These are phyloP conservation scores for Vachellia pachyceras DNA, from an alignment of 306 rosid species.

Conservation along the genomic window DNA sequence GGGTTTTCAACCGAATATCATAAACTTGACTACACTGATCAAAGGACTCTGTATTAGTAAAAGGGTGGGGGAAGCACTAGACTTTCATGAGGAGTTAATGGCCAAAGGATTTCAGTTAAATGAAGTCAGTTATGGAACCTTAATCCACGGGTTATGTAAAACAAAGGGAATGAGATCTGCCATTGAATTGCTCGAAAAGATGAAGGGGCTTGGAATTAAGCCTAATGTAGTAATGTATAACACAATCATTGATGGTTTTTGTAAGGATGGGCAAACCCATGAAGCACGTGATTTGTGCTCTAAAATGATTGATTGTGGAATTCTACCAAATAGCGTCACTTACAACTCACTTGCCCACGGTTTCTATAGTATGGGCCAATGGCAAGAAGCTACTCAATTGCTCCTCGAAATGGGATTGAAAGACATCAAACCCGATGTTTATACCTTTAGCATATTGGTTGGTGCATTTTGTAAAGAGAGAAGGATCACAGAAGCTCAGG, in stretches of 20 bases:
- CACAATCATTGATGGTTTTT: constrained; percentile 1
- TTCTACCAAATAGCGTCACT: not conserved
- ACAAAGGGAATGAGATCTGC: not conserved
- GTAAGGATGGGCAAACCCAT: not conserved
- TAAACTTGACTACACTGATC: not conserved
- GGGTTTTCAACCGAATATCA: not conserved
- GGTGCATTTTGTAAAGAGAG: constrained; percentile 1
- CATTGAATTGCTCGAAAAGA: not conserved
- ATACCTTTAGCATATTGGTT: constrained; percentile 4
- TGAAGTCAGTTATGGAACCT: constrained; percentile 7
- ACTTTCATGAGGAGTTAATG: not conserved
- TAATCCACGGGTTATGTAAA: not conserved
- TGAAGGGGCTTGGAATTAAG: not conserved
- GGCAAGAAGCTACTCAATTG: not conserved
- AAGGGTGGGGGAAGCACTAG: not conserved
- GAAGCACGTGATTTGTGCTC: not conserved
- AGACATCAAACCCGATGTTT: constrained; percentile 1
- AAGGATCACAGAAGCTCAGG: not conserved
- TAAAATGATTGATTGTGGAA: not conserved
- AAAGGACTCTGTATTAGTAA: not conserved
- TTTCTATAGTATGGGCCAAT: not conserved
- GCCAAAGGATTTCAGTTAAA: constrained; percentile 3
- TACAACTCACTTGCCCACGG: not conserved
- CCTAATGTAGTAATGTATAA: not conserved
- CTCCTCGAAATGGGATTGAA: constrained; percentile 5